Conservation (phyloP, 345 rosid genomes). For the Erucastrum elatum region DNA sequence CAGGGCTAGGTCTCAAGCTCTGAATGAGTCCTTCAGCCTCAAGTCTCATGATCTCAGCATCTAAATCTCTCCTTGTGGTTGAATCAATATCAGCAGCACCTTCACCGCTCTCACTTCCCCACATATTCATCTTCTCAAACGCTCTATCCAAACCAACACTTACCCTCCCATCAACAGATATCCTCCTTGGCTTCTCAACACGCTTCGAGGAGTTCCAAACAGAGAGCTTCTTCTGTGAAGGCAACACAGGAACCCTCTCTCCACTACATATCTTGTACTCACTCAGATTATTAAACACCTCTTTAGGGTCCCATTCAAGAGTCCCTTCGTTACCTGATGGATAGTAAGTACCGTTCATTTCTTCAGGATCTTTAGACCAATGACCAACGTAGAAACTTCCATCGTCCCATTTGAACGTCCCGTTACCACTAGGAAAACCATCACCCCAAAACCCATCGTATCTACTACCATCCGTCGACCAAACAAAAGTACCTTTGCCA, state of each 20-base stretch:
- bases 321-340: conserved; percentile 47
- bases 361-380: conserved; percentile 79
- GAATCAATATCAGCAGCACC: conserved; percentile 40
- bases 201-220: conserved; percentile 75
- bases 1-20: conserved; percentile 31
- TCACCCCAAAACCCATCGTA: conserved; percentile 85
- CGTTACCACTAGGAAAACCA: conserved; percentile 69
- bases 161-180: conserved; percentile 80
- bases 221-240: conserved; percentile 82
- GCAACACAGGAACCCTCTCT: conserved; percentile 72
- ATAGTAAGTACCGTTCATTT: conserved; percentile 70
- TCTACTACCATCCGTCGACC: conserved; percentile 56
- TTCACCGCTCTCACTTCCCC: conserved; percentile 54
- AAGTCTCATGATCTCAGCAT: conserved; percentile 52
- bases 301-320: conserved; percentile 69
- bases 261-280: conserved; percentile 48
- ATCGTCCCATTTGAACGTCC: conserved; percentile 70
- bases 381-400: conserved; percentile 79
- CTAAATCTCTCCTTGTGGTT: conserved; percentile 38
- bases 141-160: conserved; percentile 79
- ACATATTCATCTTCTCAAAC: conserved; percentile 66
- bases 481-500: conserved; percentile 68
- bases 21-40: conserved; percentile 43
- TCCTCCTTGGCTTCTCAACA: conserved; percentile 57
- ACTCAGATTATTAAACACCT: conserved; percentile 45